Evolutionary conservation across 148 eudicot genomes (phyloP).

Genomic region (Limonium bicolor): DNA sequence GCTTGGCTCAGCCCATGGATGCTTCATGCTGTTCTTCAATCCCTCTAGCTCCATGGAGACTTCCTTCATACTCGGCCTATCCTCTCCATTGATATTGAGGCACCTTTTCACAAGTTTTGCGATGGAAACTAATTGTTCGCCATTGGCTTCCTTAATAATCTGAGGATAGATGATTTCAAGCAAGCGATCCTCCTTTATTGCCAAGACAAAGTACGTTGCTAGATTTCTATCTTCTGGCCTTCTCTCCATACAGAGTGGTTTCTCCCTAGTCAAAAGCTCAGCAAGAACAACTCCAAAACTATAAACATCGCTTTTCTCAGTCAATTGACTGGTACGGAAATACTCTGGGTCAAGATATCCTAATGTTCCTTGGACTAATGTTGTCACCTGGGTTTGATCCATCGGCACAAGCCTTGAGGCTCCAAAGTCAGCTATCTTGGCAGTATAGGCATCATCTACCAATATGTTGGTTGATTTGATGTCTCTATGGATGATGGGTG

Average conservation of each 20-base stretch:
- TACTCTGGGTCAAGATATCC: slow-evolving; percentile 32
- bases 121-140: slow-evolving; percentile 10
- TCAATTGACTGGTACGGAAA: slow-evolving; percentile 20
- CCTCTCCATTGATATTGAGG: slow-evolving; percentile 13
- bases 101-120: slow-evolving; percentile 20
- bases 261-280: slow-evolving; percentile 22
- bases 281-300: slow-evolving; percentile 27
- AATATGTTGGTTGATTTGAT: slow-evolving; percentile 29
- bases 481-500: slow-evolving; percentile 22
- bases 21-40: too few species aligned
- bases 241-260: slow-evolving; percentile 9
- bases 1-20: too few species aligned
- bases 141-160: slow-evolving; percentile 12
- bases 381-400: slow-evolving; percentile 29
- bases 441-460: slow-evolving; percentile 18
- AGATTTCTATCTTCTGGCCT: slow-evolving; percentile 16
- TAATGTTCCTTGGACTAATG: slow-evolving; percentile 22
- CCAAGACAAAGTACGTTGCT: slow-evolving; percentile 14
- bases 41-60: slow-evolving; percentile 13
- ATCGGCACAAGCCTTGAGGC: slow-evolving; percentile 14
- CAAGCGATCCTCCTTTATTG: slow-evolving; percentile 8
- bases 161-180: slow-evolving; percentile 13
- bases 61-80: slow-evolving; percentile 27
- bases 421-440: slow-evolving; percentile 24
- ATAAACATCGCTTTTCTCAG: slow-evolving; percentile 28